Evolutionary conservation across 164 flowering plant species (phyloP).

Genomic region (Dillenia turbinata): DNA sequence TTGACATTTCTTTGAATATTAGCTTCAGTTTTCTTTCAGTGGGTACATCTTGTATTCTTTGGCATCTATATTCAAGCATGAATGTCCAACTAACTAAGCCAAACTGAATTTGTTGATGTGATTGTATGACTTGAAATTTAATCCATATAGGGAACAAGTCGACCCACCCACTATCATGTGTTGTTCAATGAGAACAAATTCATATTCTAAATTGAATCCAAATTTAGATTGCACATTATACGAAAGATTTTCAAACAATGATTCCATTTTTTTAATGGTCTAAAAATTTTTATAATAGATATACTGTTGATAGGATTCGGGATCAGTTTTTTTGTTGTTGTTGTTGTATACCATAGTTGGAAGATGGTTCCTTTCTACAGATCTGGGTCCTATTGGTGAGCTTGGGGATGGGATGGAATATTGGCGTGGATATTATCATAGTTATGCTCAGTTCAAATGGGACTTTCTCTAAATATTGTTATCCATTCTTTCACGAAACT

Average conservation of each 20-base stretch:
- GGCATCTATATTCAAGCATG: too few relatives aligned
- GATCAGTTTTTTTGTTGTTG: too few relatives aligned
- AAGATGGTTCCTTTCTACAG: constrained; percentile 48
- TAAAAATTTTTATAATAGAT: too few relatives aligned
- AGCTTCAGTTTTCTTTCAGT: too few relatives aligned
- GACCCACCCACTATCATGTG: constrained; percentile 87
- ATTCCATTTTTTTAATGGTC: not conserved
- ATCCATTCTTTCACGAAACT: not conserved
- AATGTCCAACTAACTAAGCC: too few relatives aligned
- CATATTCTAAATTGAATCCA: not conserved
- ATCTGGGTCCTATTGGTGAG: constrained; percentile 23
- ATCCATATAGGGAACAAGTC: constrained; percentile 63
- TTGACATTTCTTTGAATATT: too few relatives aligned
- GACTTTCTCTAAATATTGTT: constrained; percentile 77
- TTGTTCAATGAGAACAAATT: constrained; percentile 72
- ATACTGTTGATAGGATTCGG: too few relatives aligned
- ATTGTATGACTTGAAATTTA: not conserved
- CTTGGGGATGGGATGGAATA: constrained; percentile 64
- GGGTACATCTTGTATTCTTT: too few relatives aligned
- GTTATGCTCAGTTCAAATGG: constrained; percentile 87
- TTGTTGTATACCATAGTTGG: constrained; percentile 39
- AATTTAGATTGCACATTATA: too few relatives aligned
- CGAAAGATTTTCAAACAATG: not conserved
- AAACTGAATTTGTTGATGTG: not conserved
- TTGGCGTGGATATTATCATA: constrained; percentile 76